Base-by-base conservation (phyloP, 768 basidiomycete genomes). In the Amanita brunnescens region DNA sequence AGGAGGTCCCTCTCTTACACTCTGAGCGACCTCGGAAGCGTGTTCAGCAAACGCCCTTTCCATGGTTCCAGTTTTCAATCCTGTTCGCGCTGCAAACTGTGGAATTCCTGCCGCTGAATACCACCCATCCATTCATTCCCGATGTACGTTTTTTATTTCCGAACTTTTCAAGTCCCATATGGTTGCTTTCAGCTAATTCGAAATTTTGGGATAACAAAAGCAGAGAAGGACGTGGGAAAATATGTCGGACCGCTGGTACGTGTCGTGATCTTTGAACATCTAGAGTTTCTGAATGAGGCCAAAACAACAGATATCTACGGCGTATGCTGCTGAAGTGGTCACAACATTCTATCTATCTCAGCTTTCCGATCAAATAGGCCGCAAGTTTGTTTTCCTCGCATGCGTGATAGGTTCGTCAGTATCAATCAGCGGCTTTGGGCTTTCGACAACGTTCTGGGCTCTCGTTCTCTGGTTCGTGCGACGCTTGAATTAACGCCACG, bases 71-170 rank as follows among this genome's bases (percentile, higher is more conserved):
- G n/a, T n/a, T n/a, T n/a, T n/a, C n/a, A n/a, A n/a, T n/a, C n/a
- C n/a, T n/a, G n/a, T n/a, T n/a, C n/a, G n/a, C 87, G 56, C 72
- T 90, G 18, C 86, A 88, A 63, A 77, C 87, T 35, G 72, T 85
- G 33, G 88, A 90, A 62, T 87, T 87, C 1, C 68, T 91, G 57
- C 85, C 87, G 1, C 77, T 76, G 3, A 77, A 86, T 52, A 82
- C 89, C 49, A 87, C 89, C 54, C 79, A 79, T 38, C 88, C 87
- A 0, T 89, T 88, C 59, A 76, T 80, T n/a, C 85, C 83, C 3
- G 79, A 88, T 70, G 85, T 83, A 52, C 39, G 74, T 58, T 21
- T 44, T 16, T 9, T 37, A 24, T n/a, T n/a, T 33, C n/a, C 16
- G 20, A 16, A 18, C 7, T 24, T 1, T n/a, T 14, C 5, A 14